A percentile compares a stretch with the other conserved stretches of the same genome.
Conservation (phyloP, 352 stramenopile species). For the Globisporangium barbulae region DNA sequence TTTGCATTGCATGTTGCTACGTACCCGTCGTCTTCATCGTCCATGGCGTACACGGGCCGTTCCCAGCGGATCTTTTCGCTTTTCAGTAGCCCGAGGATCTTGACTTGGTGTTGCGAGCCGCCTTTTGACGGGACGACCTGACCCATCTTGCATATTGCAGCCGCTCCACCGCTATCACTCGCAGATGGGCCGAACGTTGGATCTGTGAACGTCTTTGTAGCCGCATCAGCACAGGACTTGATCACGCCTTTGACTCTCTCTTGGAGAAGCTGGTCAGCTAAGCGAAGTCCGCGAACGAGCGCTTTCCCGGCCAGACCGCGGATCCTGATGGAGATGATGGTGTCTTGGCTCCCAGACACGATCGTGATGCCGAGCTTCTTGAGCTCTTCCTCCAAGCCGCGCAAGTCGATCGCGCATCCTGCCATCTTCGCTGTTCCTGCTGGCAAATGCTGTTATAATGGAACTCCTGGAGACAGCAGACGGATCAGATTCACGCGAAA, state of each 20-base stretch:
- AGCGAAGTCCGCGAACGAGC: conserved; percentile 45
- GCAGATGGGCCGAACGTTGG: conserved; percentile 75
- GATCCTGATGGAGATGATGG: conserved; percentile 72
- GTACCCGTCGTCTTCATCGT: conserved; percentile 24
- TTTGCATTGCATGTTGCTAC: background rate
- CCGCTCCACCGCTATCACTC: conserved; percentile 50
- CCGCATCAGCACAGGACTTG: conserved; percentile 40
- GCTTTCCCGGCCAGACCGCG: conserved; percentile 61
- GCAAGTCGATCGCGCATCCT: conserved; percentile 35
- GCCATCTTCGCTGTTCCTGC: background rate
- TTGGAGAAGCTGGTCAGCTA: conserved; percentile 71
- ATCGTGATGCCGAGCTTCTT: conserved; percentile 76
- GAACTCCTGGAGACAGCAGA: background rate
- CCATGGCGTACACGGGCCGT: conserved; percentile 50
- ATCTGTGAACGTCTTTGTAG: conserved; percentile 65
- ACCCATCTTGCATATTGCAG: conserved; percentile 66
- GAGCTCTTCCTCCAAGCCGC: conserved; percentile 70
- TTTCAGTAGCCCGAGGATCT: conserved; percentile 66
- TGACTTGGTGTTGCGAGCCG: conserved; percentile 69
- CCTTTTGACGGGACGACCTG: conserved; percentile 55
- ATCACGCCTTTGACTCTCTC: conserved; percentile 71
- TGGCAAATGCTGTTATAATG: background rate
- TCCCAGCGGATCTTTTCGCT: conserved; percentile 81
- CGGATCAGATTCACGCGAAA: conserved; percentile 20
- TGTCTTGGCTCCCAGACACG: conserved; percentile 72